Evolutionary conservation across 495 filamentous ascomycete genomes (phyloP).

Genomic region (Penicillium cataractarum): DNA sequence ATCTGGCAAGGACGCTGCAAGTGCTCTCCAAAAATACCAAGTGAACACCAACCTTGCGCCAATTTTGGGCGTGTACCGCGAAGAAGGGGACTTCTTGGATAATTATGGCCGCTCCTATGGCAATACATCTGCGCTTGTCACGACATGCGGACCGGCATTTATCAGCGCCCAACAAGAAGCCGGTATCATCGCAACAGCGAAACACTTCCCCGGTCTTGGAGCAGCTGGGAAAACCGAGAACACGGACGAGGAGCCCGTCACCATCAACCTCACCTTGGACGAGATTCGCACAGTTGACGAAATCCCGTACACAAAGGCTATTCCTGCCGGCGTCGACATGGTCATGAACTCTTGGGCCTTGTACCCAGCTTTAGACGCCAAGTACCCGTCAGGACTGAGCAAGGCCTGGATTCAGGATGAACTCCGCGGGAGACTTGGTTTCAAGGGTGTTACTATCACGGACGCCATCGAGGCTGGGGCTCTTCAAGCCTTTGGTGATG

Average conservation of each 20-base stretch:
- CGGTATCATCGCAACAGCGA: constrained; percentile 39
- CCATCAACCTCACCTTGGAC: constrained; percentile 27
- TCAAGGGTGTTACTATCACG: constrained; percentile 36
- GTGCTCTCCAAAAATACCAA: constrained; percentile 23
- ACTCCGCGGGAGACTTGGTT: constrained; percentile 35
- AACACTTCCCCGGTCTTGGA: constrained; percentile 40
- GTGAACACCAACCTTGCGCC: constrained; percentile 40
- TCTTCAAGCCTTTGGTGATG: constrained; percentile 30
- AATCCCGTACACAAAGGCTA: constrained; percentile 30
- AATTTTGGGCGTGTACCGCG: constrained; percentile 36
- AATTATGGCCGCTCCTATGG: constrained; percentile 34
- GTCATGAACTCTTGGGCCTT: constrained; percentile 43
- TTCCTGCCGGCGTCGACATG: constrained; percentile 37
- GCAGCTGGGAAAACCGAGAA: constrained; percentile 27
- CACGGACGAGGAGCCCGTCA: constrained; percentile 38
- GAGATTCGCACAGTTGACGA: constrained; percentile 33
- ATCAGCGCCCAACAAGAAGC: constrained; percentile 34
- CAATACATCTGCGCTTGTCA: constrained; percentile 28
- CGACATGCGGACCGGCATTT: constrained; percentile 30
- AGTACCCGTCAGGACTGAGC: constrained; percentile 38
- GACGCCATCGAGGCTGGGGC: constrained; percentile 43
- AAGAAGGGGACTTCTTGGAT: constrained; percentile 36
- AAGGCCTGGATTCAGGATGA: constrained; percentile 33
- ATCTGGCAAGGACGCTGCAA: constrained; percentile 30
- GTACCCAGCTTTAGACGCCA: constrained; percentile 35